Conservation (phyloP, 805 yeast species). For the Spathaspora girioi region DNA sequence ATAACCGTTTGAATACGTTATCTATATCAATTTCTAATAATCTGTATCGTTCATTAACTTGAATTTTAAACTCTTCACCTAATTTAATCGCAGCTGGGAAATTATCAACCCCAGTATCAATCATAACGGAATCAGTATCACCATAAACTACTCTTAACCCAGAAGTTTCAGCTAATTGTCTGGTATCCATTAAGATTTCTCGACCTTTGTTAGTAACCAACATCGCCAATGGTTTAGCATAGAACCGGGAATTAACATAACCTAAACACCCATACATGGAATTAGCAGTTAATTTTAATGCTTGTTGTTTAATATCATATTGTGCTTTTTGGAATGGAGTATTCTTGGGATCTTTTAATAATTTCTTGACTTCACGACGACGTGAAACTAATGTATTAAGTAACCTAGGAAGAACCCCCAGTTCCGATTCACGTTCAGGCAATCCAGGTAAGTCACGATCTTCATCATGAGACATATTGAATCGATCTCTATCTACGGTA, state of each 20-base stretch:
- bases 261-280: constrained; percentile 99
- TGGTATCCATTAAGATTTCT: constrained; percentile 88
- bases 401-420: constrained; percentile 83
- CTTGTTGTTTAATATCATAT: constrained; percentile 93
- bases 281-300: constrained; percentile 93
- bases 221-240: constrained; percentile 95
- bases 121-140: constrained; percentile 99
- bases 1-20: constrained; percentile 79
- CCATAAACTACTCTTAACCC: constrained; percentile 89
- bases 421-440: constrained; percentile 51
- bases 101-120: constrained; percentile 75
- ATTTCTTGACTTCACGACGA: constrained; percentile 87
- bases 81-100: constrained; percentile 73
- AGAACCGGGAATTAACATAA: constrained; percentile 84
- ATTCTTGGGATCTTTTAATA: constrained; percentile 71
- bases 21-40: constrained; percentile 92
- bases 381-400: constrained; percentile 81
- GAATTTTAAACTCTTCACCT: constrained; percentile 79
- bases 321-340: constrained; percentile 67
- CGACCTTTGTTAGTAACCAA: constrained; percentile 93
- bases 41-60: constrained; percentile 85
- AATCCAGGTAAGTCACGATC: constrained; percentile 65
- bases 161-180: constrained; percentile 84
- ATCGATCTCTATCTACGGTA: constrained; percentile 72
- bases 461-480: constrained; percentile 37